Percentiles rank a stretch among this genome's conserved stretches.
Evolutionary conservation across 208 protist genomes (phyloP).

Genomic region (Trypanosomatidae sp.): DNA sequence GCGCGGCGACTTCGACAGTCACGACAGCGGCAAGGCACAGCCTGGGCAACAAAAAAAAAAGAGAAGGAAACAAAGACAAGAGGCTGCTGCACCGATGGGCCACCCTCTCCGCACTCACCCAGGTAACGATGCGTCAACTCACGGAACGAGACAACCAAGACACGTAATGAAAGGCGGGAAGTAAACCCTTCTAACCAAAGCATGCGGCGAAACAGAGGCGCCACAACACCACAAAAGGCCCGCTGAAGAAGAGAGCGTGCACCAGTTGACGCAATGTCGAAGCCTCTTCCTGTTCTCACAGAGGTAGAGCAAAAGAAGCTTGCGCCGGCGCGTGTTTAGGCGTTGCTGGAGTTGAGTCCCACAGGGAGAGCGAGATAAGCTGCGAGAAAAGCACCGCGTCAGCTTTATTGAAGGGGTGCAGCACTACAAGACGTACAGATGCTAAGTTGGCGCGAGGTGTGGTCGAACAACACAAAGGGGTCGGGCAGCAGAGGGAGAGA

Average conservation of each 20-base stretch:
- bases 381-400: not conserved
- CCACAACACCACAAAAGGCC: not conserved
- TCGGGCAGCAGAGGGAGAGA: not conserved
- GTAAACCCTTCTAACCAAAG: not conserved
- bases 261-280: not conserved
- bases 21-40: not conserved
- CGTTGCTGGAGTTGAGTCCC: not conserved
- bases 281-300: not conserved
- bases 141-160: slow-evolving; percentile 5
- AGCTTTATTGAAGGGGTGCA: not conserved
- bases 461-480: no score
- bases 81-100: not conserved
- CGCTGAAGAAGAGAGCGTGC: not conserved
- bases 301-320: not conserved
- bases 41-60: not conserved
- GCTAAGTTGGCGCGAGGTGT: not conserved
- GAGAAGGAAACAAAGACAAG: not conserved
- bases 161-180: slow-evolving; percentile 5
- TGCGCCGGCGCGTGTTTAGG: not conserved
- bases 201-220: not conserved
- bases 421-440: not conserved
- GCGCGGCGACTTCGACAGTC: not conserved
- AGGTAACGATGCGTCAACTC: not conserved
- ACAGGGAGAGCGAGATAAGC: not conserved
- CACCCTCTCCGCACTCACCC: not conserved